phyloP scores from a whole-genome alignment of 164 flowering plant genomes.

The Vitis rupestris region DNA sequence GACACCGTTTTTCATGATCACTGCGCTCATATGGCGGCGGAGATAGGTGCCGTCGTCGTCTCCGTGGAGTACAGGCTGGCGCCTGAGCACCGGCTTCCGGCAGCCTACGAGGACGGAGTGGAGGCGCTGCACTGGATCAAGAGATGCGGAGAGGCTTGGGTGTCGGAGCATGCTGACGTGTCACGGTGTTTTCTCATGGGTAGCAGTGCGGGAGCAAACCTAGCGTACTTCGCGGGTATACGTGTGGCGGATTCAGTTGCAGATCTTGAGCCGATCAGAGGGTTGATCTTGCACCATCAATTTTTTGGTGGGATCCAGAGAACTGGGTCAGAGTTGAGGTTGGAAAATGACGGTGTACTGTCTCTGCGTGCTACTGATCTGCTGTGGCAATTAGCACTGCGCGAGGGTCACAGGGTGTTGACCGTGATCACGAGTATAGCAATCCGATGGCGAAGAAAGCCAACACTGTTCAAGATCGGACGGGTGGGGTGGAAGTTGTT shows the following conservation, averaged over 20 bases:
- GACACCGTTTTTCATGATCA: conserved; percentile 15
- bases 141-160: conserved; percentile 22
- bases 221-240: conserved; percentile 21
- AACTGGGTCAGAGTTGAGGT: conserved; percentile 17
- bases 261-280: conserved; percentile 18
- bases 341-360: conserved; percentile 4
- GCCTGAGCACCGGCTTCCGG: conserved; percentile 60
- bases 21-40: conserved; percentile 25
- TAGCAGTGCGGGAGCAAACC: conserved; percentile 22
- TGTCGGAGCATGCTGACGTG: conserved; percentile 10
- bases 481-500: conserved; percentile 20
- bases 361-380: conserved; percentile 13
- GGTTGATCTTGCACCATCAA: conserved; percentile 27
- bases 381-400: conserved; percentile 31
- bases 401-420: conserved; percentile 9
- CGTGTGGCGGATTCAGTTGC: not conserved
- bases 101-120: conserved; percentile 54
- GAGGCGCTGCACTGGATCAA: conserved; percentile 40
- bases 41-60: conserved; percentile 23
- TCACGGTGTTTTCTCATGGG: conserved; percentile 23
- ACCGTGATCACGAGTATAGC: conserved; percentile 31
- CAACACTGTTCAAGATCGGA: conserved; percentile 2
- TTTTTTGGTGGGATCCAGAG: conserved; percentile 26
- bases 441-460: conserved; percentile 19
- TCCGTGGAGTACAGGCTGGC: conserved; percentile 61